A percentile compares a stretch with the other conserved stretches of the same genome.
phyloP scores from a whole-genome alignment of 495 filamentous ascomycete genomes.

The Penicillium canariense region DNA sequence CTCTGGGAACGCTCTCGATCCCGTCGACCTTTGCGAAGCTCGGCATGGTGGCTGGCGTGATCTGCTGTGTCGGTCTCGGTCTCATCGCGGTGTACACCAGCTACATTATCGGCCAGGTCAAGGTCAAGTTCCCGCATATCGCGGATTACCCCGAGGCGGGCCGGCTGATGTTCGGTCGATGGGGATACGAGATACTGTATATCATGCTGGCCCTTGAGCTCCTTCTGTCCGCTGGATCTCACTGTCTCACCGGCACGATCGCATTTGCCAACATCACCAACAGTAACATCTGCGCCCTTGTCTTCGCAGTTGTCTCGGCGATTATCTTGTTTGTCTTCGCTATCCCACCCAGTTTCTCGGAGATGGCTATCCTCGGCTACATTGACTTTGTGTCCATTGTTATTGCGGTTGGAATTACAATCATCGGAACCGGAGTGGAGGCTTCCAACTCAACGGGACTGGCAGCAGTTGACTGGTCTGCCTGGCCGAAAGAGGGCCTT shows the following conservation, averaged over 20 bases:
- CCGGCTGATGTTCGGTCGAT: constrained; percentile 52
- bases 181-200: constrained; percentile 58
- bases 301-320: constrained; percentile 58
- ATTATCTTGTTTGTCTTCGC: constrained; percentile 57
- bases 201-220: constrained; percentile 57
- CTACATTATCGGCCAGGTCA: constrained; percentile 67
- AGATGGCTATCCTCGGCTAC: constrained; percentile 56
- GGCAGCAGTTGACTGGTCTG: constrained; percentile 31
- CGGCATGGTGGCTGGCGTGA: constrained; percentile 52
- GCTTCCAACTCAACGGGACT: constrained; percentile 32
- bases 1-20: constrained; percentile 56
- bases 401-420: constrained; percentile 62
- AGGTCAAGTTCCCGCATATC: constrained; percentile 60
- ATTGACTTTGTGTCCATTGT: constrained; percentile 61
- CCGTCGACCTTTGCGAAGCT: constrained; percentile 55
- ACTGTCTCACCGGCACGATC: constrained; percentile 66
- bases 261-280: constrained; percentile 59
- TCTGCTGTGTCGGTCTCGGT: constrained; percentile 54
- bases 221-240: constrained; percentile 64
- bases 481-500: constrained; percentile 27
- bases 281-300: constrained; percentile 57
- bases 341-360: constrained; percentile 50
- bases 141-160: constrained; percentile 63
- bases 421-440: constrained; percentile 57
- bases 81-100: constrained; percentile 65